Evolutionary conservation across 129 eudicot species (phyloP).

Genomic region (Centrapalus pauciflorus): DNA sequence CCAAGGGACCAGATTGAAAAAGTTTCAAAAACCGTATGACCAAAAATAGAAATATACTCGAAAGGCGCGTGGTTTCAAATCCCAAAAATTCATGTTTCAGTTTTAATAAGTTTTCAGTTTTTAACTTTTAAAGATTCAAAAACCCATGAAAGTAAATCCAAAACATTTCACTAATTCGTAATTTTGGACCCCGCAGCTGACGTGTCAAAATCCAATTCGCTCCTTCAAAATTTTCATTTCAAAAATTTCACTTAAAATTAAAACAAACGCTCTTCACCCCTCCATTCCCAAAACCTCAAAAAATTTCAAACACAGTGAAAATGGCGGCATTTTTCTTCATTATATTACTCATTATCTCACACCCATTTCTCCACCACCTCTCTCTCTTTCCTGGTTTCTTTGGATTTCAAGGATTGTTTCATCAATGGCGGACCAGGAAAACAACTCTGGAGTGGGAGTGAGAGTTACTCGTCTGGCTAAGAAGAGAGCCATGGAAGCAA

Average conservation of each 20-base stretch:
- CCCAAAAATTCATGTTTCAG: slow-evolving; percentile 7
- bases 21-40: neutral
- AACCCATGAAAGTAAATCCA: neutral
- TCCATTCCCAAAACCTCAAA: slow-evolving; percentile 18
- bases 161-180: slow-evolving; percentile 7
- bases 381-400: slow-evolving; percentile 28
- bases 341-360: slow-evolving; percentile 4
- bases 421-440: slow-evolving; percentile 64
- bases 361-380: neutral
- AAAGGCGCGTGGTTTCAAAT: slow-evolving; percentile 27
- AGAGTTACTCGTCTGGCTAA: slow-evolving; percentile 60
- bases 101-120: too few species aligned
- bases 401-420: neutral
- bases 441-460: slow-evolving; percentile 24
- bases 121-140: slow-evolving; percentile 13
- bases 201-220: slow-evolving; percentile 18
- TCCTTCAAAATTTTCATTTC: slow-evolving; percentile 12
- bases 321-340: slow-evolving; percentile 40
- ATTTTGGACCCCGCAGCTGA: neutral
- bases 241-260: neutral
- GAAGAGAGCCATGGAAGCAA: slow-evolving; percentile 53
- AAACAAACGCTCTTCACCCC: slow-evolving; percentile 4
- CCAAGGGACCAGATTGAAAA: too few species aligned
- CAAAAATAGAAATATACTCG: neutral
- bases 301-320: slow-evolving; percentile 19